Conservation (phyloP, 257 asterid species). For the Paraleonurus japonicus region DNA sequence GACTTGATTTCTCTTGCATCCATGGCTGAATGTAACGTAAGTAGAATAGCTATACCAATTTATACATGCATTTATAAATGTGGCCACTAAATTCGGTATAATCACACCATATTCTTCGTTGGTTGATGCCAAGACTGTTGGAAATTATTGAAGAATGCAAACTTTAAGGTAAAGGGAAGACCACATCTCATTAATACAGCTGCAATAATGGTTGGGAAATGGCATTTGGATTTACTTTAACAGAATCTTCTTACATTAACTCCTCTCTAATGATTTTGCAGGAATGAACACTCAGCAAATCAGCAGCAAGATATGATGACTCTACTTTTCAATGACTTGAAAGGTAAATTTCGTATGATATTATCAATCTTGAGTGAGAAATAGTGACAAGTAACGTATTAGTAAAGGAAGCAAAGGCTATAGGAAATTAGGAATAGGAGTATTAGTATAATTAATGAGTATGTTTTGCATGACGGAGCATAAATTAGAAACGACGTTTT, state of each 20-base stretch:
- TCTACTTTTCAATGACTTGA: conserved; percentile 4
- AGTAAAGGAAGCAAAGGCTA: background rate
- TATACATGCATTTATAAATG: conserved; percentile 21
- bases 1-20: conserved; percentile 65
- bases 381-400: background rate
- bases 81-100: conserved; percentile 32
- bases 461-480: too few relatives aligned
- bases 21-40: conserved; percentile 28
- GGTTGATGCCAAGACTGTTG: conserved; percentile 29
- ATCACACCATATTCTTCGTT: conserved; percentile 24
- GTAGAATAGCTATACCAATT: background rate
- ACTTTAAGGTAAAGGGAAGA: conserved; percentile 13
- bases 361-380: conserved; percentile 15
- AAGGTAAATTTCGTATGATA: background rate
- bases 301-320: background rate
- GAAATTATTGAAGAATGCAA: conserved; percentile 22
- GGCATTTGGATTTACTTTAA: conserved; percentile 10
- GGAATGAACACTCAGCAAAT: background rate
- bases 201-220: conserved; percentile 35
- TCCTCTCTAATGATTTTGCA: background rate
- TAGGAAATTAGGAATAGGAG: too few relatives aligned
- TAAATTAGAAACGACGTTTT: too few relatives aligned
- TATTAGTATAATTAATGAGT: too few relatives aligned
- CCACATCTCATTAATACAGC: conserved; percentile 33
- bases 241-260: conserved; percentile 24